Base-by-base conservation (phyloP, 345 rosid species). In the Odontarrhena argentea region DNA sequence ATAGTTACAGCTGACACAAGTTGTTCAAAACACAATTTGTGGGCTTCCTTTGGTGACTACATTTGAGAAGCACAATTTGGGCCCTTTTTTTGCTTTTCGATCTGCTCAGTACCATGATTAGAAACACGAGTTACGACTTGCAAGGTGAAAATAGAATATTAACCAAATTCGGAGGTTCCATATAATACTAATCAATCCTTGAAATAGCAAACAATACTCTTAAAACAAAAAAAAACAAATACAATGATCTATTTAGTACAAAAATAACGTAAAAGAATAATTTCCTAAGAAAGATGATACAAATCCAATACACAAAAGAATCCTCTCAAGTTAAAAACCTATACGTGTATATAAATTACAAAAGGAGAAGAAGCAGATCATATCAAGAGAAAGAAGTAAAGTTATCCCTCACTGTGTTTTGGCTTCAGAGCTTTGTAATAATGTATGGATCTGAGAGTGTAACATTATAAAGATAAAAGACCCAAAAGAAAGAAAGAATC, bases 241-340 rank as follows among this genome's bases (percentile, higher is more conserved):
- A 34, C 53, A 64, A 37, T 57, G 32, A 32, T 36, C 70, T 64
- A 41, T 32, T 3, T 41, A 41, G 11, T 72, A 72, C 76, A 72
- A 35, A 30, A 61, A 36, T 3, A 44, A 54, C 49, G 52, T 35
- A 4, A 41, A 37, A 32, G 42, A 53, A 40, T 11, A 22, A 56
- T 22, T 25, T 51, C 61, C 71, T 73, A 65, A 50, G 61, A 49
- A 59, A 58, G 67, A 65, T 41, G 41, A 51, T 50, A 65, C 66
- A 62, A 70, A 63, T 30, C 64, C 28, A 55, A 40, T 12, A 63
- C 25, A 63, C 56, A 65, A 56, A 65, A 57, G 66, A 65, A 72
- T 49, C 54, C 71, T 43, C 55, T 51, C 26, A 58, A 58, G 71
- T 65, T 72, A 72, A 72, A 24, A 32, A 22, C 76, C 76, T 72